Base-by-base conservation (phyloP, 164 flowering plant genomes). In the Berberis vulgaris region DNA sequence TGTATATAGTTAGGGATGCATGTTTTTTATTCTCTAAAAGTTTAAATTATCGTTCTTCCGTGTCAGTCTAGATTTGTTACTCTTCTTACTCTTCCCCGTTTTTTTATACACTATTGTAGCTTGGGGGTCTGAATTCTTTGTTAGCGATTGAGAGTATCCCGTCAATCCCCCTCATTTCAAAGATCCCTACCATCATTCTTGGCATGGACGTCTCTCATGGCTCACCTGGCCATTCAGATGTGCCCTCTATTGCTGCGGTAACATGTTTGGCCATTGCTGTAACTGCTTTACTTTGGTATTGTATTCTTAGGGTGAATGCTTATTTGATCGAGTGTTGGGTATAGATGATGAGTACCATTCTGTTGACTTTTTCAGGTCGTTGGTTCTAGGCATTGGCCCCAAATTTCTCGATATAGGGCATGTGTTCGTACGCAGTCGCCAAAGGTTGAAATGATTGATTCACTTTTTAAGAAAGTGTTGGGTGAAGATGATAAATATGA, bases 151-250 rank as follows among this genome's bases (percentile, higher is more conserved):
- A 93, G 64, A 74, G 43, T 6, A 49, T 83, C 2, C 79, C 80
- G 8, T 57, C 76, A 0, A 79, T 83, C 2, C 94, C 97, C 5
- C 1, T 80, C 26, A 76, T 87, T 49, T 87, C 92, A 0, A 80
- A 78, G 50, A 57, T 67, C 26, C 98, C 98, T 1, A 84, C 98
- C 0, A 65, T 93, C n/a, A 84, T 93, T 42, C 70, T 94, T 70
- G 98, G 98, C 1, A 94, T 94, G 97, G 97, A 91, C 79, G 98
- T 94, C 0, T 94, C 97, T 0, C 96, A 94, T 81, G 98, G 97
- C n/a, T 88, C 96, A 26, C 96, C 97, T 49, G 95, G 97, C 47
- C 96, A 82, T 12, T 81, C 97, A 42, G 97, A 87, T 71, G 68
- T 87, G 4, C 98, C 98, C 46, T 90, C 97, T 3, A 81, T 88